These are phyloP conservation scores for Juncus inflexus DNA, from an alignment of 176 grass and related monocot genomes.

Conservation along the genomic window DNA sequence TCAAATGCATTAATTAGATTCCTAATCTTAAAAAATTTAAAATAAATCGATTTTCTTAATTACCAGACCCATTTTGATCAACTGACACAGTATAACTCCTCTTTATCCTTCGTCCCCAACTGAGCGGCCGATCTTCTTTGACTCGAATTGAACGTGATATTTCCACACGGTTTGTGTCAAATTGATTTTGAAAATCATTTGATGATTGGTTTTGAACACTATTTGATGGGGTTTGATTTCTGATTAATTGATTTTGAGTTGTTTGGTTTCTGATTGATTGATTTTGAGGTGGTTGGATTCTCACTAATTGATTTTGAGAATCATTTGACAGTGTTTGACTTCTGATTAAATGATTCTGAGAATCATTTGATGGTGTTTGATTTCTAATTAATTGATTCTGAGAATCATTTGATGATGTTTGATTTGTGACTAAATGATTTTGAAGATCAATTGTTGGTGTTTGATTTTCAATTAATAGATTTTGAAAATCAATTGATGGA, in stretches of 20 bases:
- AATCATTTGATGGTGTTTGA: no score
- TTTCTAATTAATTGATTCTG: neutral
- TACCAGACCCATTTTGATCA: neutral
- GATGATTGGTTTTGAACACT: neutral
- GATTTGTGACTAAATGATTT: no score
- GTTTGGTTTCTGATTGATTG: no score
- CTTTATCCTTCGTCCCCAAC: constrained; percentile 23
- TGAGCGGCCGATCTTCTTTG: neutral
- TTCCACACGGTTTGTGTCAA: neutral
- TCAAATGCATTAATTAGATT: neutral
- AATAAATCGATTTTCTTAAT: neutral
- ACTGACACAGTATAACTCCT: constrained; percentile 17
- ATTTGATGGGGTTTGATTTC: neutral
- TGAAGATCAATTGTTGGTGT: no score
- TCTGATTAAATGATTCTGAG: no score
- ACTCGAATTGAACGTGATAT: constrained; percentile 1
- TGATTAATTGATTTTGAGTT: neutral
- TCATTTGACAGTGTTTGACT: no score
- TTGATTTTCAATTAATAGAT: neutral
- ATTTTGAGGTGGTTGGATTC: neutral
- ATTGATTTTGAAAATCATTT: neutral
- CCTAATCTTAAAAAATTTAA: neutral
- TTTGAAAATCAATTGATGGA: neutral
- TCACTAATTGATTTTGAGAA: no score
- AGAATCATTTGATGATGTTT: neutral